A percentile compares a stretch with the other conserved stretches of the same genome.
phyloP scores from a whole-genome alignment of 2,329 filamentous ascomycete genomes.

The Calonectria honghensis region DNA sequence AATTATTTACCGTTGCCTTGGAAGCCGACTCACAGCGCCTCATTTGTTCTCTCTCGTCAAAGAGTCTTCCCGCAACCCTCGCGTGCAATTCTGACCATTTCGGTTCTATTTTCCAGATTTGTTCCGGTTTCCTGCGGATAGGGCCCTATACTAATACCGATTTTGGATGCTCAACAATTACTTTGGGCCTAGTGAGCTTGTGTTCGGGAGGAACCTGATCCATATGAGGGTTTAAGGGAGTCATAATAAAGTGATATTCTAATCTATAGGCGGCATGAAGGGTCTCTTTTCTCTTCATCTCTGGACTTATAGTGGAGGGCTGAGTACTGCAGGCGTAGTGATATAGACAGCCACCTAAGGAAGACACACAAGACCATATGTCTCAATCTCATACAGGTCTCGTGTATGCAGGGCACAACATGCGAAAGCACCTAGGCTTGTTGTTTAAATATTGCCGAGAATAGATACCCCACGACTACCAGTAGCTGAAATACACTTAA shows the following conservation, averaged over 20 bases:
- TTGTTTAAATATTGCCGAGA: no score
- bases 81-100: not conserved
- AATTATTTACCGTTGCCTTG: not conserved
- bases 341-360: no score
- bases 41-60: not conserved
- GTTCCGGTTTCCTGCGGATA: constrained; percentile 2
- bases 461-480: not conserved
- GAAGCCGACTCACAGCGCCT: constrained; percentile 17
- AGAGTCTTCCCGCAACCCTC: not conserved
- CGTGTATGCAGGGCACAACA: no score
- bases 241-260: not conserved
- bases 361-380: no score
- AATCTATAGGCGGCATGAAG: not conserved
- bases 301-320: no score
- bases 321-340: no score
- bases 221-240: no score
- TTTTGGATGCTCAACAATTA: constrained; percentile 3
- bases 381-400: no score
- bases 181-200: not conserved
- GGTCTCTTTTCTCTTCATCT: no score
- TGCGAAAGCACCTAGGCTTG: no score
- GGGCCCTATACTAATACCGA: not conserved
- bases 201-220: not conserved
- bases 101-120: not conserved
- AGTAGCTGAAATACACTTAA: not conserved